These are phyloP conservation scores for Tricholoma flavovirens DNA, from an alignment of 768 basidiomycete species.

Conservation along the genomic window DNA sequence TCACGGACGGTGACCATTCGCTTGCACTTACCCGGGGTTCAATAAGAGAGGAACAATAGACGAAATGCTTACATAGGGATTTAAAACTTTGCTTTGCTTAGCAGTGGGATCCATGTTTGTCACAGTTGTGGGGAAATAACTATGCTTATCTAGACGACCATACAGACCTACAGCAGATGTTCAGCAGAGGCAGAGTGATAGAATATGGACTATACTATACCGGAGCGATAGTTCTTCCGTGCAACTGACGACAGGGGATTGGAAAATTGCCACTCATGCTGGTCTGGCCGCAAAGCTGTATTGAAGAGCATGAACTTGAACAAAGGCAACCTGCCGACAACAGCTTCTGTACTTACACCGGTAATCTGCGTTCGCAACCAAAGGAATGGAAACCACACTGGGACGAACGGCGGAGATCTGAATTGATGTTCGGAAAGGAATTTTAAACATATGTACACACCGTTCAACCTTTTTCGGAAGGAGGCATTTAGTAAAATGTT, in stretches of 20 bases:
- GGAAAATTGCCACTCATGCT: constrained; percentile 54
- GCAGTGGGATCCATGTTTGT: constrained; percentile 77
- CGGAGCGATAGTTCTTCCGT: constrained; percentile 42
- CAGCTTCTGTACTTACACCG: constrained; percentile 34
- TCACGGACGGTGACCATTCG: constrained; percentile 73
- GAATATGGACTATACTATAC: constrained; percentile 30
- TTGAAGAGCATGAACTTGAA: neutral
- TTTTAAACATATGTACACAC: constrained; percentile 32
- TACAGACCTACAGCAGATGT: constrained; percentile 31
- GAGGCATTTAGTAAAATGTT: constrained; percentile 62
- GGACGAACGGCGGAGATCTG: neutral
- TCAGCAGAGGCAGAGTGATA: neutral
- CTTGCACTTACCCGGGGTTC: constrained; percentile 40
- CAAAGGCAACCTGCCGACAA: neutral
- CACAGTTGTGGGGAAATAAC: constrained; percentile 67
- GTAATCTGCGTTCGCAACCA: constrained; percentile 58
- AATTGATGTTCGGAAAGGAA: neutral
- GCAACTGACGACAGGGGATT: constrained; percentile 59
- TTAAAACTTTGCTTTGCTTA: constrained; percentile 66
- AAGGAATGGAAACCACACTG: constrained; percentile 58
- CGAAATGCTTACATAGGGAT: constrained; percentile 48
- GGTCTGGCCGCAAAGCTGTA: constrained; percentile 38
- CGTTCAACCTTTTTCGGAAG: constrained; percentile 48
- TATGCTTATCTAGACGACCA: constrained; percentile 51
- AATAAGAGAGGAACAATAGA: neutral